These are phyloP conservation scores for Carallia pectinifolia DNA, from an alignment of 345 rosid genomes.

Conservation along the genomic window DNA sequence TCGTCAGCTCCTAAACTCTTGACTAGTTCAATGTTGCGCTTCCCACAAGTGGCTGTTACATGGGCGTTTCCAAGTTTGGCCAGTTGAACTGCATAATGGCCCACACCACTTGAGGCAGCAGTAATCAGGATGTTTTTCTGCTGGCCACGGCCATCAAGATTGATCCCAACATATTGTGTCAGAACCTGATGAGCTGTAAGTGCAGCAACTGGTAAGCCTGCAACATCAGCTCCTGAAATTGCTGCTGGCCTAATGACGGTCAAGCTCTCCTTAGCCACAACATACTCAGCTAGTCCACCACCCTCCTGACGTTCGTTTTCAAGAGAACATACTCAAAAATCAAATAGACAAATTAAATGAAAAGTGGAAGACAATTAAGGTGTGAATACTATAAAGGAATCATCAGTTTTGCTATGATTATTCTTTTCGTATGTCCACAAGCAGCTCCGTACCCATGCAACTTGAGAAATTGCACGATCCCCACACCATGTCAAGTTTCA, in stretches of 20 bases:
- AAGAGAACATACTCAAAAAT: conserved; percentile 2
- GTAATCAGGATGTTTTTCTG: conserved; percentile 59
- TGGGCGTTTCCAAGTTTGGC: conserved; percentile 71
- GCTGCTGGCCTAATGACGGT: conserved; percentile 56
- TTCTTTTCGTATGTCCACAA: too few relatives aligned
- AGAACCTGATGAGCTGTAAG: conserved; percentile 67
- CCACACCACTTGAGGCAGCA: conserved; percentile 85
- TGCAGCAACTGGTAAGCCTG: conserved; percentile 64
- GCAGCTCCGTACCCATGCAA: too few relatives aligned
- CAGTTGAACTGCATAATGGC: conserved; percentile 74
- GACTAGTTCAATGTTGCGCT: conserved; percentile 60
- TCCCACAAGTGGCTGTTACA: conserved; percentile 86
- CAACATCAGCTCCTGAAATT: conserved; percentile 67
- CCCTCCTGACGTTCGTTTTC: conserved; percentile 22
- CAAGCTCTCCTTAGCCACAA: conserved; percentile 54
- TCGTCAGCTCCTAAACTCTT: conserved; percentile 80
- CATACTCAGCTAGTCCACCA: conserved; percentile 62
- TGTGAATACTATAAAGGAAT: background rate
- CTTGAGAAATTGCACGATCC: too few relatives aligned
- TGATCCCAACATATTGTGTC: conserved; percentile 54
- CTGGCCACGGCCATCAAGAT: conserved; percentile 57
- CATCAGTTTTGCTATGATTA: too few relatives aligned
- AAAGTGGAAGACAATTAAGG: background rate
- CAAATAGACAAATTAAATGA: background rate
- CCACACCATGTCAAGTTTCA: too few relatives aligned